Percentiles rank a stretch among this genome's conserved stretches.
phyloP scores from a whole-genome alignment of 2,329 filamentous ascomycete species.

The Sclerotiophoma versabilis region DNA sequence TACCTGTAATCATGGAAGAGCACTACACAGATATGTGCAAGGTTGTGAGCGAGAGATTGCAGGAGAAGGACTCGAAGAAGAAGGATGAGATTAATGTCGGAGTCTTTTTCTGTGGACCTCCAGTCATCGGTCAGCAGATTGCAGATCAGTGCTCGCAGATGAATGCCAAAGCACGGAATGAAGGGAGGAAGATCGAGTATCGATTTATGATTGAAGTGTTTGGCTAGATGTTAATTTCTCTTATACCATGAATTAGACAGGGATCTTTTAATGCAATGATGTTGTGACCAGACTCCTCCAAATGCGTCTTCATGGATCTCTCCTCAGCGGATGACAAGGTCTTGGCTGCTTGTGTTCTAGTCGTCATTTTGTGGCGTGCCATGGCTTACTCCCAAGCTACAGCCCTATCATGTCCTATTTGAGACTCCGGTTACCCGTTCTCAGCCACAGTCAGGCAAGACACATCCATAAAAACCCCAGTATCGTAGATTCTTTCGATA shows the following conservation, averaged over 20 bases:
- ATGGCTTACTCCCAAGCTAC: neutral
- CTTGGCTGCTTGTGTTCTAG: neutral
- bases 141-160: slow-evolving; percentile 62
- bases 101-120: slow-evolving; percentile 65
- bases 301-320: neutral
- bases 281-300: neutral
- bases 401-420: neutral
- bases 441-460: slow-evolving; percentile 1
- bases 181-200: slow-evolving; percentile 62
- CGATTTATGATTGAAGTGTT: slow-evolving; percentile 67
- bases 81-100: slow-evolving; percentile 57
- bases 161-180: slow-evolving; percentile 59
- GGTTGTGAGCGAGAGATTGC: slow-evolving; percentile 26
- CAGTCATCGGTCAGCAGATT: slow-evolving; percentile 62
- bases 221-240: slow-evolving; percentile 40
- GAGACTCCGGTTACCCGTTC: neutral
- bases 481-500: too few species aligned
- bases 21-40: slow-evolving; percentile 63
- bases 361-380: neutral
- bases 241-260: neutral
- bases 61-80: slow-evolving; percentile 32
- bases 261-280: neutral
- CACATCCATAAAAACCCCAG: neutral
- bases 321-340: too few species aligned
- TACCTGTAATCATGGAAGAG: slow-evolving; percentile 59